Conservation (phyloP, 441 rosid genomes). For the Eugenia klotzschiana region DNA sequence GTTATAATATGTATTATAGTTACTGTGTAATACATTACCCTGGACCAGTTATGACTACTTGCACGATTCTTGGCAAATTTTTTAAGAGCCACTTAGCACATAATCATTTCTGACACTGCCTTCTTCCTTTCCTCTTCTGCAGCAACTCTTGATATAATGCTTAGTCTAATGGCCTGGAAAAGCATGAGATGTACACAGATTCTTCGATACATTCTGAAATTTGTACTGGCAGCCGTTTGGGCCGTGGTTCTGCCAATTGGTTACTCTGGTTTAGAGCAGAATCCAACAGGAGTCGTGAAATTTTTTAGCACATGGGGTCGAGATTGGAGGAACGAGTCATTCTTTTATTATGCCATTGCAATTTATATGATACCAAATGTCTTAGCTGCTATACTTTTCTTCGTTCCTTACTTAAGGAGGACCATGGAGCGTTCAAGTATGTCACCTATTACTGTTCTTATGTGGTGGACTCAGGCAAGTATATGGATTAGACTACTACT, state of each 20-base stretch:
- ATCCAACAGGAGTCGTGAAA: slow-evolving; percentile 63
- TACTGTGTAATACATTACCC: not conserved
- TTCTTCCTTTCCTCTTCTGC: slow-evolving; percentile 3
- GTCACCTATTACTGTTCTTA: slow-evolving; percentile 52
- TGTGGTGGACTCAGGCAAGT: slow-evolving; percentile 99
- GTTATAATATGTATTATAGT: not conserved
- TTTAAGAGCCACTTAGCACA: not conserved
- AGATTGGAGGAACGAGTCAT: slow-evolving; percentile 50
- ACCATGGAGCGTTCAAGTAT: slow-evolving; percentile 80
- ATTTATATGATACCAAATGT: slow-evolving; percentile 74
- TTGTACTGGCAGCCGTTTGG: slow-evolving; percentile 75
- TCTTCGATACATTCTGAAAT: slow-evolving; percentile 67
- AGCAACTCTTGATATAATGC: slow-evolving; percentile 78
- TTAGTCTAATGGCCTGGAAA: slow-evolving; percentile 82
- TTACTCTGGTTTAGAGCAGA: slow-evolving; percentile 60
- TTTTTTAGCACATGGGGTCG: slow-evolving; percentile 54
- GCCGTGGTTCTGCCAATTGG: slow-evolving; percentile 72
- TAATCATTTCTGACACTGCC: not conserved
- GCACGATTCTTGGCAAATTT: not conserved
- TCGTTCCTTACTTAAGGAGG: slow-evolving; percentile 71
- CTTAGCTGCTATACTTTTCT: slow-evolving; percentile 61
- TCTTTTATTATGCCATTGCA: slow-evolving; percentile 69
- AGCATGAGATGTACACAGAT: slow-evolving; percentile 74
- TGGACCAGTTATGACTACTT: not conserved
- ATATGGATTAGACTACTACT: not conserved